Evolutionary conservation across 768 basidiomycete species (phyloP).

Genomic region (Amanita thiersii): DNA sequence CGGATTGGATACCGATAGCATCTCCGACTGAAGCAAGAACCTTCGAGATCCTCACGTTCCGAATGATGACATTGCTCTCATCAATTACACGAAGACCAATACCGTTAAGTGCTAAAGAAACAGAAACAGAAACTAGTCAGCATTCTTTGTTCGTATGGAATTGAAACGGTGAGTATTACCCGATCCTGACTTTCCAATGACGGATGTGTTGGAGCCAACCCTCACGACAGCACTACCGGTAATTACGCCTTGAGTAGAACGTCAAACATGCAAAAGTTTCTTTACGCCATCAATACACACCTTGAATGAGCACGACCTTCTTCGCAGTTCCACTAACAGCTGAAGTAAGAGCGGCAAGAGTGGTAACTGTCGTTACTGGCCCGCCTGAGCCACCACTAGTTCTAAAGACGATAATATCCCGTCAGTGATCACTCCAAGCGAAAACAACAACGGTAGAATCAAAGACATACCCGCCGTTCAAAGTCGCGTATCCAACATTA

Average conservation of each 20-base stretch:
- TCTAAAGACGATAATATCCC: slow-evolving; percentile 13
- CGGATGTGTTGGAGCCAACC: slow-evolving; percentile 35
- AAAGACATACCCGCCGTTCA: slow-evolving; percentile 25
- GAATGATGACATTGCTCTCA: slow-evolving; percentile 37
- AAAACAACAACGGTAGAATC: not conserved
- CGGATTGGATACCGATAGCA: slow-evolving; percentile 33
- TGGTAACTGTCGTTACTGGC: slow-evolving; percentile 32
- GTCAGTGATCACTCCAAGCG: not conserved
- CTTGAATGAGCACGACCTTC: slow-evolving; percentile 37
- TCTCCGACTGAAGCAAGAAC: slow-evolving; percentile 37
- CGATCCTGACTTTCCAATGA: slow-evolving; percentile 31
- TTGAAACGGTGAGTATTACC: slow-evolving; percentile 15
- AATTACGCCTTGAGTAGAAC: slow-evolving; percentile 24
- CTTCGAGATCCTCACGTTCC: slow-evolving; percentile 41
- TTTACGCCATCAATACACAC: slow-evolving; percentile 17
- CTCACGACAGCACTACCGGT: slow-evolving; percentile 34
- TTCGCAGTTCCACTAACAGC: slow-evolving; percentile 32
- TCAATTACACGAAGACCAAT: slow-evolving; percentile 37
- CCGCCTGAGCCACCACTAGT: slow-evolving; percentile 39
- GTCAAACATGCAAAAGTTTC: not conserved
- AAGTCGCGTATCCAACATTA: slow-evolving; percentile 29
- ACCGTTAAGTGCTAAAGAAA: slow-evolving; percentile 28
- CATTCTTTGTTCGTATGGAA: too few species aligned
- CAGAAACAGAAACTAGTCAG: too few species aligned
- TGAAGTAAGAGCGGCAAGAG: slow-evolving; percentile 29